A percentile compares a stretch with the other conserved stretches of the same genome.
Evolutionary conservation across 192 early-diverging fungal species (phyloP).

Genomic region (Phlyctochytrium bullatum): DNA sequence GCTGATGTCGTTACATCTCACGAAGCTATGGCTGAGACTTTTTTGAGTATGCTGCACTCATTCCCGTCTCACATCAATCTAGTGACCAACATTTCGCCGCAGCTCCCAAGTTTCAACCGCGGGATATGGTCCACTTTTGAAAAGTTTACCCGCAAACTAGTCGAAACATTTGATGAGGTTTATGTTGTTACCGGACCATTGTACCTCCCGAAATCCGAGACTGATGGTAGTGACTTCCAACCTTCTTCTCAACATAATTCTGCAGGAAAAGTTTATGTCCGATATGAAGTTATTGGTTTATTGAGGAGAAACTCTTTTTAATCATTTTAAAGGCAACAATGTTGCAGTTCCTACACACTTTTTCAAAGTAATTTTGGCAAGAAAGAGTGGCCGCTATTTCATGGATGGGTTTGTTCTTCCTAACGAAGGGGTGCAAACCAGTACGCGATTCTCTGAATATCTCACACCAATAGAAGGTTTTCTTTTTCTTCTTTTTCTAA

Average conservation of each 20-base stretch:
- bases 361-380: constrained; percentile 84
- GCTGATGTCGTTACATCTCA: constrained; percentile 76
- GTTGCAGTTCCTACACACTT: constrained; percentile 93
- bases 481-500: constrained; percentile 49
- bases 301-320: too few relatives aligned
- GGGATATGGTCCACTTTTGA: constrained; percentile 92
- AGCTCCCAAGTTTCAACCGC: constrained; percentile 74
- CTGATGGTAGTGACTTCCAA: constrained; percentile 45
- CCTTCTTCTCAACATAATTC: background rate
- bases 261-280: constrained; percentile 55
- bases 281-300: constrained; percentile 88
- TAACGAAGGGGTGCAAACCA: constrained; percentile 68
- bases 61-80: background rate
- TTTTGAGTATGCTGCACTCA: constrained; percentile 24
- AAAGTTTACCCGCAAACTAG: constrained; percentile 70
- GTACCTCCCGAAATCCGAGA: constrained; percentile 73
- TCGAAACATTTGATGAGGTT: constrained; percentile 74
- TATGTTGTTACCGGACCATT: constrained; percentile 86
- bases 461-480: constrained; percentile 72
- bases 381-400: constrained; percentile 44
- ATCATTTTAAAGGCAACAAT: constrained; percentile 63
- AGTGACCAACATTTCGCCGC: constrained; percentile 17
- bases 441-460: constrained; percentile 65
- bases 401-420: constrained; percentile 80
- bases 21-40: constrained; percentile 81